Conservation (phyloP, 2,329 filamentous ascomycete genomes). For the Ceratocystis destructans region DNA sequence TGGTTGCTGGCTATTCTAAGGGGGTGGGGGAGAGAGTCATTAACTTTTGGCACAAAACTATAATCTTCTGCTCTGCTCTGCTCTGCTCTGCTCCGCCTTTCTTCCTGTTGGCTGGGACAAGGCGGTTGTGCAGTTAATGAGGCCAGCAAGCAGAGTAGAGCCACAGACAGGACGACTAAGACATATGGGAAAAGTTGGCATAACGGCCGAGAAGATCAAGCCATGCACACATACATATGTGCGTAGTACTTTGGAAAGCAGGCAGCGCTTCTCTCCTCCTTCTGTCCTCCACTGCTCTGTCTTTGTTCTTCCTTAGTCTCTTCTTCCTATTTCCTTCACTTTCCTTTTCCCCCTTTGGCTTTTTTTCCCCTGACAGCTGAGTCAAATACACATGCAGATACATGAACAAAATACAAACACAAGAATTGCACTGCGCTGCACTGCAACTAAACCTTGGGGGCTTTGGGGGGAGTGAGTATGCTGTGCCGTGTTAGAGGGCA, state of each 20-base stretch:
- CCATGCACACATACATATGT: no score
- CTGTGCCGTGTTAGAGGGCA: no score
- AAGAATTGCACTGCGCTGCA: no score
- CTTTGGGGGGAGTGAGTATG: no score
- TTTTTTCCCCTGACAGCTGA: conserved; percentile 2
- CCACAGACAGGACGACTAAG: not conserved
- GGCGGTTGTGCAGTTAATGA: not conserved
- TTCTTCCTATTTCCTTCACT: not conserved
- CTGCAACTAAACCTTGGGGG: no score
- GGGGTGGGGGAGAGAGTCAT: no score
- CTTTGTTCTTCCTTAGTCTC: not conserved
- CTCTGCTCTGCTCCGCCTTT: no score
- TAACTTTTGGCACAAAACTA: no score
- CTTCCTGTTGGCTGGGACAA: not conserved
- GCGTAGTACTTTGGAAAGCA: not conserved
- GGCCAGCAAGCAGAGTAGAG: not conserved
- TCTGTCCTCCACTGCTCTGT: not conserved
- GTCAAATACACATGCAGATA: not conserved
- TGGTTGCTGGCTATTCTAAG: no score
- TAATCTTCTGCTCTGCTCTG: no score
- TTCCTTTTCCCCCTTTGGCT: not conserved
- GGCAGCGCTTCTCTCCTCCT: not conserved
- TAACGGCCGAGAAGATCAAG: not conserved
- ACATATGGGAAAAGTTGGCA: not conserved
- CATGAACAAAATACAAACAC: no score